Evolutionary conservation across 169 alveolate genomes (phyloP).

Genomic region (Besnoitia besnoiti): DNA sequence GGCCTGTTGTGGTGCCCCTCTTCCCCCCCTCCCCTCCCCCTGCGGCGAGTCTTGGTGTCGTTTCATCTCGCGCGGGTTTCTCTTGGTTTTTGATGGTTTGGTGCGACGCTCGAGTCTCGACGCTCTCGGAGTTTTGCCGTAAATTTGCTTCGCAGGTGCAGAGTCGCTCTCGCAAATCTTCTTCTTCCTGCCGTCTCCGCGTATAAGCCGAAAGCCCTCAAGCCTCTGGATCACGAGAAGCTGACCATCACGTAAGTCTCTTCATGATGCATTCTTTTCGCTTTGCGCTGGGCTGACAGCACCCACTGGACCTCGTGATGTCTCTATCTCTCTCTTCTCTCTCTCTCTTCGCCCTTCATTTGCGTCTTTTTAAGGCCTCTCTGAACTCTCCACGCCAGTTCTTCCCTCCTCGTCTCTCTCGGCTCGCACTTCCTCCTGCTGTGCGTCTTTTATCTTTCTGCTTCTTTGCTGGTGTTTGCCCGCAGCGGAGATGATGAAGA

Average conservation of each 20-base stretch:
- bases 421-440: neutral
- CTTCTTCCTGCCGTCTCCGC: slow-evolving; percentile 43
- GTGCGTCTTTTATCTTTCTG: neutral
- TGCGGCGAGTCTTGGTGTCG: neutral
- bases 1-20: too few relatives aligned
- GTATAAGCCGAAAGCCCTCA: slow-evolving; percentile 21
- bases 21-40: neutral
- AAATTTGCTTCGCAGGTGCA: neutral
- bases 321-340: neutral
- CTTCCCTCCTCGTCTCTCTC: neutral
- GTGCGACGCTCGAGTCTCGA: neutral
- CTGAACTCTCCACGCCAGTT: neutral
- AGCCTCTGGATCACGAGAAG: neutral
- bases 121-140: neutral
- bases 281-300: neutral
- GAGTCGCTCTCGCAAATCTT: neutral
- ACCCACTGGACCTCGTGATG: neutral
- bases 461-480: neutral
- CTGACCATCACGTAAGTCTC: slow-evolving; percentile 20
- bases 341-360: neutral
- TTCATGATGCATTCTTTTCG: neutral
- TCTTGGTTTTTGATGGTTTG: neutral
- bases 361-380: neutral
- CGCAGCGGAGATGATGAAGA: slow-evolving; percentile 18
- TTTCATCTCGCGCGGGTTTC: too few relatives aligned